These are phyloP conservation scores for Candida namnaoensis DNA, from an alignment of 805 yeast genomes.

Conservation along the genomic window DNA sequence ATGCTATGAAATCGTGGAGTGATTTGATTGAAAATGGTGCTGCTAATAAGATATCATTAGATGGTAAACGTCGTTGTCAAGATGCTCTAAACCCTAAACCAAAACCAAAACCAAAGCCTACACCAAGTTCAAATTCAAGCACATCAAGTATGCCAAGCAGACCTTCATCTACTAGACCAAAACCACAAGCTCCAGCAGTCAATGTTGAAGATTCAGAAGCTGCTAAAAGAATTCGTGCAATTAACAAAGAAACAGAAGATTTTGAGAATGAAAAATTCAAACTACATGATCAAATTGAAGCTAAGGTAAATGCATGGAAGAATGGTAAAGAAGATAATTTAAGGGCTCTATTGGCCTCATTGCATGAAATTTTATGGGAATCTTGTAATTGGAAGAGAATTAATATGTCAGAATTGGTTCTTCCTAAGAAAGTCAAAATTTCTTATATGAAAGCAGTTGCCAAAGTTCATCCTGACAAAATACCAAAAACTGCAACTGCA, in stretches of 20 bases:
- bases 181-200: conserved; percentile 6
- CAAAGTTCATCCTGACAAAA: conserved; percentile 82
- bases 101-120: conserved; percentile 18
- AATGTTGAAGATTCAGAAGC: conserved; percentile 27
- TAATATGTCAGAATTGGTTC: conserved; percentile 64
- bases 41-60: conserved; percentile 55
- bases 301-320: conserved; percentile 53
- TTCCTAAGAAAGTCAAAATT: conserved; percentile 85
- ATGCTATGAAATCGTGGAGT: conserved; percentile 55
- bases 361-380: conserved; percentile 64
- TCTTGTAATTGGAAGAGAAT: conserved; percentile 60
- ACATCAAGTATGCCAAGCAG: conserved; percentile 1
- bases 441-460: conserved; percentile 86
- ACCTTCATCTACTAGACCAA: conserved; percentile 8
- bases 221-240: conserved; percentile 40
- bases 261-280: conserved; percentile 50
- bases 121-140: conserved; percentile 7
- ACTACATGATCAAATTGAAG: conserved; percentile 56
- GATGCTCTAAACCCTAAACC: conserved; percentile 51
- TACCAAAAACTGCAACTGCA: conserved; percentile 44
- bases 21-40: conserved; percentile 60
- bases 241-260: conserved; percentile 33
- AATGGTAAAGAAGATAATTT: conserved; percentile 73
- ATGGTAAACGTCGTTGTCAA: conserved; percentile 75
- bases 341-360: conserved; percentile 63